phyloP scores from a whole-genome alignment of 2,329 filamentous ascomycete species.

The Xylaria sp. region DNA sequence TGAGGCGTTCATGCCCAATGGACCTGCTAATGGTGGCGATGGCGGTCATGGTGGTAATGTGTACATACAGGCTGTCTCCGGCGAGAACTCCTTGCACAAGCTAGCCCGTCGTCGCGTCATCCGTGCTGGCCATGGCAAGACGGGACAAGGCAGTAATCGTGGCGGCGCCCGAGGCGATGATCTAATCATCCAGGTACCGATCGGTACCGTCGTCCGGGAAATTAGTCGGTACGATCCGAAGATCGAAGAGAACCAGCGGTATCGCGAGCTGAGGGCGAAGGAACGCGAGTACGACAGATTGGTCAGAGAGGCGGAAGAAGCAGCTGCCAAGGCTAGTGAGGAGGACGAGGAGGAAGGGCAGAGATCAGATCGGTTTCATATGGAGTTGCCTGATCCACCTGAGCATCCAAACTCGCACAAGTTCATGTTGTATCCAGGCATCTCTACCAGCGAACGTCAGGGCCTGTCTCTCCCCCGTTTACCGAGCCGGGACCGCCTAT shows the following conservation, averaged over 20 bases:
- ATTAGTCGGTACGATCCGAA: conserved; percentile 72
- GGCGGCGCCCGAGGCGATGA: conserved; percentile 81
- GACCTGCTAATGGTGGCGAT: conserved; percentile 90
- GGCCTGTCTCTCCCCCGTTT: conserved; percentile 46
- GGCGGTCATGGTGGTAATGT: conserved; percentile 87
- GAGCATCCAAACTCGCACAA: conserved; percentile 54
- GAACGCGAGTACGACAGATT: conserved; percentile 31
- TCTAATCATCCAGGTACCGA: conserved; percentile 80
- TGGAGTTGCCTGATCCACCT: conserved; percentile 34
- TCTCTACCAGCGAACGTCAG: conserved; percentile 63
- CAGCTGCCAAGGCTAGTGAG: conserved; percentile 37
- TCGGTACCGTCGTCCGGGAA: conserved; percentile 86
- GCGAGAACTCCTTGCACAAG: conserved; percentile 91
- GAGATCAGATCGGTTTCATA: conserved; percentile 14
- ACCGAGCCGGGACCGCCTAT: conserved; percentile 47
- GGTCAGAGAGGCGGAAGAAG: conserved; percentile 27
- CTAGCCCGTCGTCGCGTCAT: conserved; percentile 70
- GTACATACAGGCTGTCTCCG: conserved; percentile 88
- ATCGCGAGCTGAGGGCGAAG: conserved; percentile 37
- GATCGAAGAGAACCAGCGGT: conserved; percentile 50
- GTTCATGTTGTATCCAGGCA: conserved; percentile 81
- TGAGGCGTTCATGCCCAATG: conserved; percentile 83
- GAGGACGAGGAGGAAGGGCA: conserved; percentile 31
- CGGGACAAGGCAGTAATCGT: conserved; percentile 68
- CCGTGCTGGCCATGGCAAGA: conserved; percentile 68